These are phyloP conservation scores for Aspergillus sparsus DNA, from an alignment of 495 filamentous ascomycete species.

Conservation along the genomic window DNA sequence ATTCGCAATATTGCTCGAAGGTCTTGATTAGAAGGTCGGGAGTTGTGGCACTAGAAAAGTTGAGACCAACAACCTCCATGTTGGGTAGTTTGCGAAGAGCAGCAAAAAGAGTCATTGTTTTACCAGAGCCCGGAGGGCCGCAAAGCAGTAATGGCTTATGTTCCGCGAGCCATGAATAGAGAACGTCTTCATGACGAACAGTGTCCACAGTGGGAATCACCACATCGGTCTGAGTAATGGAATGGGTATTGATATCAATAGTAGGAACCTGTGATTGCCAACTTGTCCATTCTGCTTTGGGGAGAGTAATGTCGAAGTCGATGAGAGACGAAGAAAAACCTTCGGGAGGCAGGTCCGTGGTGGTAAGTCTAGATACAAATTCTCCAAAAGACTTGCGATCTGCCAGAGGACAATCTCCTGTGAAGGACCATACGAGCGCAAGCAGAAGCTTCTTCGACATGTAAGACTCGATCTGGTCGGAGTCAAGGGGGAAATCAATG, in stretches of 20 bases:
- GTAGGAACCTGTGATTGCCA: constrained; percentile 95
- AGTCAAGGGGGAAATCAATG: constrained; percentile 86
- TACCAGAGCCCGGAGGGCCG: constrained; percentile 96
- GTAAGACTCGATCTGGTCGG: constrained; percentile 84
- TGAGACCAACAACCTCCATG: constrained; percentile 98
- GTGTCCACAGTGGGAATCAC: constrained; percentile 98
- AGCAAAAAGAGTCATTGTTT: constrained; percentile 99
- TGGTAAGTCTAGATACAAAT: constrained; percentile 73
- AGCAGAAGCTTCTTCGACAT: constrained; percentile 90
- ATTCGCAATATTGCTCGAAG: constrained; percentile 99
- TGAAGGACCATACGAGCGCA: constrained; percentile 89
- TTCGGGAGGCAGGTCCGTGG: constrained; percentile 76
- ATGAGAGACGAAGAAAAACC: constrained; percentile 76
- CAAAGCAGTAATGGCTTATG: constrained; percentile 96
- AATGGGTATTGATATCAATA: constrained; percentile 96
- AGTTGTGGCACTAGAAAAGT: constrained; percentile 98
- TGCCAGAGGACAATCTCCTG: constrained; percentile 85
- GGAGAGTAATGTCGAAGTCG: constrained; percentile 88
- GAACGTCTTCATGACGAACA: constrained; percentile 92
- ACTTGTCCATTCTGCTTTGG: constrained; percentile 80
- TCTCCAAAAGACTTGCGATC: constrained; percentile 90
- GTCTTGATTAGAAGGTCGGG: constrained; percentile 98
- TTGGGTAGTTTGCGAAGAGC: constrained; percentile 93
- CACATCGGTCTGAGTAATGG: constrained; percentile 92
- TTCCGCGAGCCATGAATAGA: constrained; percentile 98